Percentiles rank a stretch among this genome's conserved stretches.
Conservation (phyloP, 495 filamentous ascomycete genomes). For the Penicillium alfredii region DNA sequence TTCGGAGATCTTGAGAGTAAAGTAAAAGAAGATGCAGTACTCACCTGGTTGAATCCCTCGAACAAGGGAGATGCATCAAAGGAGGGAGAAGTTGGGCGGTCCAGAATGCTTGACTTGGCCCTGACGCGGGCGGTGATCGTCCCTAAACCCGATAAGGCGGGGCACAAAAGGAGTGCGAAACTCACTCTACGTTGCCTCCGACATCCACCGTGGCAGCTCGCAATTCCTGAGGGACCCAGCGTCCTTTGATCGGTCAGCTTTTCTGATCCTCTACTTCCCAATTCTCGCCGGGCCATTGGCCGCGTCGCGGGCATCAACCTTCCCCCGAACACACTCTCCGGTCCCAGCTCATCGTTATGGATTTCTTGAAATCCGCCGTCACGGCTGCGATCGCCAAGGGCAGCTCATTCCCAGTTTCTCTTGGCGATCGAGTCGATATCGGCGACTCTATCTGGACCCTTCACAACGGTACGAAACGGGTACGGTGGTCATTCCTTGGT, state of each 20-base stretch:
- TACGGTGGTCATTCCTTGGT: slow-evolving; percentile 49
- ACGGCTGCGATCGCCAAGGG: slow-evolving; percentile 94
- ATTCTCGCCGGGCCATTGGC: slow-evolving; percentile 6
- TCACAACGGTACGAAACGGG: slow-evolving; percentile 84
- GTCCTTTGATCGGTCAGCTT: no score
- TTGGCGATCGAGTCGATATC: slow-evolving; percentile 83
- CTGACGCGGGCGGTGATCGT: slow-evolving; percentile 4
- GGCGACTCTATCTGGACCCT: slow-evolving; percentile 89
- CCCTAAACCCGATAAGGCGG: slow-evolving; percentile 19
- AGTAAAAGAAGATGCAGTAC: no score
- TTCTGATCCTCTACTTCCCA: not conserved
- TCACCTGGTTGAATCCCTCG: no score
- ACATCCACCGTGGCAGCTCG: no score
- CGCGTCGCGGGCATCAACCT: slow-evolving; percentile 1
- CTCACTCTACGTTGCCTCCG: no score
- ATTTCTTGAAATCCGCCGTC: slow-evolving; percentile 95
- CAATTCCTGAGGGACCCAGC: no score
- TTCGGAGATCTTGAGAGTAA: not conserved
- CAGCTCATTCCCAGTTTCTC: slow-evolving; percentile 82
- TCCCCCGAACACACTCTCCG: not conserved
- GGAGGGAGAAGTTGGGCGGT: slow-evolving; percentile 3
- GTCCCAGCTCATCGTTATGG: slow-evolving; percentile 65
- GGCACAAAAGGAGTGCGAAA: slow-evolving; percentile 12
- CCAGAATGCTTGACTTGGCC: slow-evolving; percentile 6
- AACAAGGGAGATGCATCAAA: not conserved